A percentile compares a stretch with the other conserved stretches of the same genome.
Conservation (phyloP, 345 rosid species). For the Capsella bursapastoris region DNA sequence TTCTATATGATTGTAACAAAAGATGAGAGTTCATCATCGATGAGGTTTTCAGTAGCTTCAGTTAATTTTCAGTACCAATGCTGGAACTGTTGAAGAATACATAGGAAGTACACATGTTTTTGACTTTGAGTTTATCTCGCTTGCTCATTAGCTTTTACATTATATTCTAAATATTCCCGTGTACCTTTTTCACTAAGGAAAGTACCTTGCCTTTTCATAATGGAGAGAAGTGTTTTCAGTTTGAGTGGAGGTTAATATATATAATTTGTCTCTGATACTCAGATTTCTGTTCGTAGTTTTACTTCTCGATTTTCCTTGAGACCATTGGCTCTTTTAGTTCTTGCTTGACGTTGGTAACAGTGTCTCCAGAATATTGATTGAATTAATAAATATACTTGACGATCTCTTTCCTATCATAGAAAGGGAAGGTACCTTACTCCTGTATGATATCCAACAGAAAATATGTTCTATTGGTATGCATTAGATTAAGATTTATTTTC, state of each 20-base stretch:
- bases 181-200: background rate
- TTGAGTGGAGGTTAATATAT: background rate
- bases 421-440: slow-evolving; percentile 1
- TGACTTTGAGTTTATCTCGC: background rate
- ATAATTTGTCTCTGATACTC: slow-evolving; percentile 2
- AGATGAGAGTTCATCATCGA: background rate
- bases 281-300: slow-evolving; percentile 14
- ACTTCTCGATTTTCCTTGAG: background rate
- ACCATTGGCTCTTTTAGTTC: slow-evolving; percentile 10
- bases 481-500: background rate
- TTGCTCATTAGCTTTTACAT: slow-evolving; percentile 1
- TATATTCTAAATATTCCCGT: background rate
- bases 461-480: slow-evolving; percentile 19
- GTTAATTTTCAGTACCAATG: slow-evolving; percentile 1
- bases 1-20: background rate
- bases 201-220: too few relatives aligned
- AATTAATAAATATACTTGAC: background rate
- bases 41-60: slow-evolving; percentile 4
- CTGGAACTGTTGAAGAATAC: slow-evolving; percentile 10
- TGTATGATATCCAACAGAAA: slow-evolving; percentile 6
- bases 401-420: background rate
- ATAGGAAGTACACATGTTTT: slow-evolving; percentile 13
- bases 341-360: slow-evolving; percentile 14
- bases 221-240: background rate
- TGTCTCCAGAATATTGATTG: background rate